phyloP scores from a whole-genome alignment of 169 alveolate genomes.

The Eimeria maxima region DNA sequence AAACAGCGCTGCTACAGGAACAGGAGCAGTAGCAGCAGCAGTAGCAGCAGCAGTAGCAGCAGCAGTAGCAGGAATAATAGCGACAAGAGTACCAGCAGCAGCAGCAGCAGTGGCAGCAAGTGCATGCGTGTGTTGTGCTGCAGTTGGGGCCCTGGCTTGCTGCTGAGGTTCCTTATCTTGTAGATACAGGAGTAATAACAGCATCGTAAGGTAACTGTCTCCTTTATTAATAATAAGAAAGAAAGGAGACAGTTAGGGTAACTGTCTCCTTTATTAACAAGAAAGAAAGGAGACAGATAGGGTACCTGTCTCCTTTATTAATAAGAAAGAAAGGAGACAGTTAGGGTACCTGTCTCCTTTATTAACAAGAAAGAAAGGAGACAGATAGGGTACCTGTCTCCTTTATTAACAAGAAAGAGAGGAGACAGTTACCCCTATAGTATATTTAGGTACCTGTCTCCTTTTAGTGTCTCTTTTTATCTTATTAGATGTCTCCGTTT shows the following conservation, averaged over 20 bases:
- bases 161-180: constrained; percentile 97
- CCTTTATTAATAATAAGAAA: too few relatives aligned
- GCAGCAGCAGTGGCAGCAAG: constrained; percentile 3
- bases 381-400: too few relatives aligned
- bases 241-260: too few relatives aligned
- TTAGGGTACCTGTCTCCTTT: too few relatives aligned
- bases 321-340: too few relatives aligned
- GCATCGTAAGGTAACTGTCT: constrained; percentile 20
- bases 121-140: constrained; percentile 62
- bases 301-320: too few relatives aligned
- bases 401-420: too few relatives aligned
- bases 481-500: background rate
- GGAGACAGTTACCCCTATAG: background rate
- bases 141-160: constrained; percentile 99
- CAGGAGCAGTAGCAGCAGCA: constrained; percentile 9
- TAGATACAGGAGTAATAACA: constrained; percentile 84
- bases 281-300: too few relatives aligned
- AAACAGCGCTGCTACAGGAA: background rate
- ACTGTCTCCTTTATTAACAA: background rate
- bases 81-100: background rate
- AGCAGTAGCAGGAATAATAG: background rate
- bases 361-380: too few relatives aligned
- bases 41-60: background rate
- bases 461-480: background rate
- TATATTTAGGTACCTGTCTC: background rate